Evolutionary conservation across 768 basidiomycete species (phyloP).

Genomic region (Pleurotus salmoneostramineus): DNA sequence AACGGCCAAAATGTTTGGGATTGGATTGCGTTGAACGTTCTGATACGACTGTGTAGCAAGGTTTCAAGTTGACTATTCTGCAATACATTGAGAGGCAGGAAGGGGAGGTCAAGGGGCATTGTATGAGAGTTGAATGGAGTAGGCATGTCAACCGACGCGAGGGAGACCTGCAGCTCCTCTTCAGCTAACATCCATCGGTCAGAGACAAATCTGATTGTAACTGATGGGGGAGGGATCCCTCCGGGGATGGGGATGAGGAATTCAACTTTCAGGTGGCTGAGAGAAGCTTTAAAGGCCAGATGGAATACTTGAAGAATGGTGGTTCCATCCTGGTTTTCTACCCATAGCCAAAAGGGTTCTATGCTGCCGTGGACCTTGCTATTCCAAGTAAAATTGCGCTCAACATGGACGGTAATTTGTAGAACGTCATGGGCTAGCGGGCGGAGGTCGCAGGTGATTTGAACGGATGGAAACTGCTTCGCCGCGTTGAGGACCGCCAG

Average conservation of each 20-base stretch:
- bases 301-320: slow-evolving; percentile 79
- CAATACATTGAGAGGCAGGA: slow-evolving; percentile 56
- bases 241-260: slow-evolving; percentile 78
- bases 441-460: slow-evolving; percentile 63
- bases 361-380: slow-evolving; percentile 63
- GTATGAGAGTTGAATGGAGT: slow-evolving; percentile 49
- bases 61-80: slow-evolving; percentile 41
- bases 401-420: slow-evolving; percentile 62
- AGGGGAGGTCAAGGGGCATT: slow-evolving; percentile 68
- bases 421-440: slow-evolving; percentile 86
- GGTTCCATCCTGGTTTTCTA: slow-evolving; percentile 82
- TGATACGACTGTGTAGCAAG: slow-evolving; percentile 40
- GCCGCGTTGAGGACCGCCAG: slow-evolving; percentile 74
- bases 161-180: slow-evolving; percentile 56
- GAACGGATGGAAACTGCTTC: slow-evolving; percentile 76
- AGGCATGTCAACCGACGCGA: slow-evolving; percentile 80
- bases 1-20: slow-evolving; percentile 87
- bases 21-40: slow-evolving; percentile 79
- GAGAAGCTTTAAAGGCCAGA: slow-evolving; percentile 66
- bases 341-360: slow-evolving; percentile 96
- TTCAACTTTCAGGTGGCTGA: slow-evolving; percentile 55
- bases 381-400: slow-evolving; percentile 78
- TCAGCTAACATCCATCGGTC: slow-evolving; percentile 95
- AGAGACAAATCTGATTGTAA: slow-evolving; percentile 79
- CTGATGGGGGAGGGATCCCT: slow-evolving; percentile 51